Base-by-base conservation (phyloP, 2,329 filamentous ascomycete species). In the Fusarium sp. region DNA sequence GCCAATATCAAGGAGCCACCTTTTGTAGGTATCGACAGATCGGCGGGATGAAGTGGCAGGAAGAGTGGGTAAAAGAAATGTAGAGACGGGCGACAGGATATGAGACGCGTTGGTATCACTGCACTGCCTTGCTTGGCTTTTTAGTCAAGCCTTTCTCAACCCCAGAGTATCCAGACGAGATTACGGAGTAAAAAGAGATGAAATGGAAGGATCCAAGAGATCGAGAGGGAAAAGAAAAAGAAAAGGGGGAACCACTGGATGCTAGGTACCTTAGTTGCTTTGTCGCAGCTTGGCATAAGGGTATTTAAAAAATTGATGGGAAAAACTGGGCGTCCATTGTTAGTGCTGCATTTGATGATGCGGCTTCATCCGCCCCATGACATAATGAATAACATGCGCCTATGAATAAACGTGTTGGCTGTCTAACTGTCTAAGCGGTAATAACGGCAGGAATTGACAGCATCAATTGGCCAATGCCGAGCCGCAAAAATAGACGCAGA, bases 81-180 rank as follows among this genome's bases (percentile, higher is more conserved):
- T 51, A 50, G 47, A 62, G 65, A 50, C 51, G 42, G 27, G 35
- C 33, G 55, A 41, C 35, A 45, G 59, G 27, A 67, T 56, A 69
- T 67, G 57, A 69, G 58, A 67, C 45, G 21, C 60, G 49, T 20
- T 43, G 40, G 48, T 37, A 45, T 60, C 45, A 29, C 39, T 61
- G 66, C 66, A 70, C 66, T 59, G 66, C 66, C 66, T 57, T 53
- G 62, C 63, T 69, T 69, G 63, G 66, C 67, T 40, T 54, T 47
- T 43, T 53, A 54, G 57, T 63, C 49, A 48, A 54, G 46, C 41
- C 11, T 48, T 36, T 45, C 31, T 31, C 18, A 27, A 29, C 29
- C 31, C 37, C 46, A 35, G 33, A 35, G 31, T 35, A 15, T 15
- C 31, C 31, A 53, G 62, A 55, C 66, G 59, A 63, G 43, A 63